Evolutionary conservation across 2,329 filamentous ascomycete genomes (phyloP).

Genomic region (Penicillium aurantiogriseum): DNA sequence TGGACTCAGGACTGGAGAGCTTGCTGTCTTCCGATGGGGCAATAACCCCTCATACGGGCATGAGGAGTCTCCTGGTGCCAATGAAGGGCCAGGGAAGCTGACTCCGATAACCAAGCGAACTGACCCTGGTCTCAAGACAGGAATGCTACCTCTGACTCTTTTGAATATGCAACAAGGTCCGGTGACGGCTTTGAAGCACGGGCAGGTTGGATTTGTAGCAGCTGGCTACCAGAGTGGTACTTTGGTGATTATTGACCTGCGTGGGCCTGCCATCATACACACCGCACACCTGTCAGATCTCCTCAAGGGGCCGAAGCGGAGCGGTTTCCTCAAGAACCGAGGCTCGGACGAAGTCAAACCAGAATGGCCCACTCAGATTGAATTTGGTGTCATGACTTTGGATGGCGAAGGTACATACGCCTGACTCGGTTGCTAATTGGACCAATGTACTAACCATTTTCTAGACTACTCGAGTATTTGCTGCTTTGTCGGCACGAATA

Average conservation of each 20-base stretch:
- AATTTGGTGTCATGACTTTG: slow-evolving; percentile 90
- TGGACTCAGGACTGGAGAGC: slow-evolving; percentile 78
- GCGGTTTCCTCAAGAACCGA: slow-evolving; percentile 64
- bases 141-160: slow-evolving; percentile 74
- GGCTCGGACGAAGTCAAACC: slow-evolving; percentile 48
- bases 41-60: slow-evolving; percentile 70
- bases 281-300: slow-evolving; percentile 71
- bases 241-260: slow-evolving; percentile 79
- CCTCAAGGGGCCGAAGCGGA: slow-evolving; percentile 70
- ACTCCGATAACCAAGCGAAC: slow-evolving; percentile 71
- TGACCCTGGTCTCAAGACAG: slow-evolving; percentile 73
- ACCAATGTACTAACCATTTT: slow-evolving; percentile 24
- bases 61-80: slow-evolving; percentile 54
- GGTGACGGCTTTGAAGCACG: slow-evolving; percentile 75
- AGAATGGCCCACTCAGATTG: slow-evolving; percentile 78
- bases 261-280: slow-evolving; percentile 82
- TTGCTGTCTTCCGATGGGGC: slow-evolving; percentile 86
- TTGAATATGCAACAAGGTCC: slow-evolving; percentile 81
- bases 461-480: slow-evolving; percentile 85
- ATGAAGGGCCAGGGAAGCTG: slow-evolving; percentile 65
- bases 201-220: slow-evolving; percentile 90
- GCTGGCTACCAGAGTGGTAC: slow-evolving; percentile 81
- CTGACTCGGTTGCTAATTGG: not conserved
- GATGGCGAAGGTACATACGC: slow-evolving; percentile 68
- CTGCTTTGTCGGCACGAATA: slow-evolving; percentile 84